These are phyloP conservation scores for Phytophthora uliginosa DNA, from an alignment of 352 stramenopile genomes.

Conservation along the genomic window DNA sequence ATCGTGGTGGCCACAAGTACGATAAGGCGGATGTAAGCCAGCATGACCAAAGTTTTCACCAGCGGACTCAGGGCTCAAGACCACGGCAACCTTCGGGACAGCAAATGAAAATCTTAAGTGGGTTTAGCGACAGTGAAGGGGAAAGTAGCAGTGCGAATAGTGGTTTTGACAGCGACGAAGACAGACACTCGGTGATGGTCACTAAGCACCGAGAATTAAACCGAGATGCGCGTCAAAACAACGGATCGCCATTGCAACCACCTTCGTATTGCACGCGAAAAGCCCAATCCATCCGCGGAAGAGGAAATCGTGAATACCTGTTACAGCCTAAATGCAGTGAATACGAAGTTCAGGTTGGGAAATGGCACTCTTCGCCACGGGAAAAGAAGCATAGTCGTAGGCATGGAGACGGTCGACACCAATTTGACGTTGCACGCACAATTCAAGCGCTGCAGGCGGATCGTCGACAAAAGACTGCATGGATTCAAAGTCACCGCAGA, in stretches of 20 bases:
- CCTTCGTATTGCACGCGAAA: not conserved
- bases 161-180: not conserved
- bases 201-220: not conserved
- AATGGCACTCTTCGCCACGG: not conserved
- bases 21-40: not conserved
- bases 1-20: not conserved
- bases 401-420: not conserved
- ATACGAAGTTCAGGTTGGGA: not conserved
- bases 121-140: not conserved
- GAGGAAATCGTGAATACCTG: not conserved
- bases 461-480: conserved; percentile 43
- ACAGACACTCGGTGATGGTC: not conserved
- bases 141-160: not conserved
- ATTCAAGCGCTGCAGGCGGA: conserved; percentile 51
- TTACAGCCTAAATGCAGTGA: not conserved
- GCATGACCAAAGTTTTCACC: not conserved
- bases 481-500: conserved; percentile 27
- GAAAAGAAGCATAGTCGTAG: not conserved
- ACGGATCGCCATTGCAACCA: not conserved
- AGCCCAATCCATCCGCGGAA: not conserved
- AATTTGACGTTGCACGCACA: conserved; percentile 27
- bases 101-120: not conserved
- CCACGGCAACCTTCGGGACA: not conserved
- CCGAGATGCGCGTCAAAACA: not conserved
- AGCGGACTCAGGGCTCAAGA: not conserved